These are phyloP conservation scores for Cicer chorassanicum DNA, from an alignment of 306 rosid genomes.

Conservation along the genomic window DNA sequence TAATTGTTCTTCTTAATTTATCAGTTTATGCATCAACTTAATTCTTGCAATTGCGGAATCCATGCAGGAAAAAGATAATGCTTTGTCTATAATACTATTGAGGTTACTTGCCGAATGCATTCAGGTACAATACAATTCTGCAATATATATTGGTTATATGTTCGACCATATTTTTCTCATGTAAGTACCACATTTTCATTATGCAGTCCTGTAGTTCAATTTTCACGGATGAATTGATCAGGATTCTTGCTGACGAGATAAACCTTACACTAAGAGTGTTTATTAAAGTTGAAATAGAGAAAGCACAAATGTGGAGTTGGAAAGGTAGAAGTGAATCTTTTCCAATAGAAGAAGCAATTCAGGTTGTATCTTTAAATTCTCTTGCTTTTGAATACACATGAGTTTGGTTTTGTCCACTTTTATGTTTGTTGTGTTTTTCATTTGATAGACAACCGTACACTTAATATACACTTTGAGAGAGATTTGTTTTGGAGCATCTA, in stretches of 20 bases:
- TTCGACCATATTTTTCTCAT: slow-evolving; percentile 2
- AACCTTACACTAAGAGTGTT: background rate
- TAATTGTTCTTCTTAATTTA: slow-evolving; percentile 6
- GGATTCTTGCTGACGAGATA: slow-evolving; percentile 12
- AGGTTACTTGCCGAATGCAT: slow-evolving; percentile 24
- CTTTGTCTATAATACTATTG: background rate
- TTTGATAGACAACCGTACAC: no score
- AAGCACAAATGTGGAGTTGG: background rate
- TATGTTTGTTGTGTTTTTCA: no score
- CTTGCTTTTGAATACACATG: background rate
- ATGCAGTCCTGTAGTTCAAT: slow-evolving; percentile 28
- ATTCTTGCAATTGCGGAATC: background rate
- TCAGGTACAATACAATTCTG: slow-evolving; percentile 33
- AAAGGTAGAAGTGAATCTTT: background rate
- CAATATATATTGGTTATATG: background rate
- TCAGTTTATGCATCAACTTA: slow-evolving; percentile 11
- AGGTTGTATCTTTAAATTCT: slow-evolving; percentile 22
- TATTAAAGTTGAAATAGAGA: background rate
- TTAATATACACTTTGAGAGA: no score
- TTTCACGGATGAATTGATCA: background rate
- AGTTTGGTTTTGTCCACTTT: no score
- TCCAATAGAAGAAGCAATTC: slow-evolving; percentile 29
- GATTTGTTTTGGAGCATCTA: no score
- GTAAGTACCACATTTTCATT: background rate
- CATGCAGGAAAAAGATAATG: slow-evolving; percentile 33